A percentile compares a stretch with the other conserved stretches of the same genome.
These are phyloP conservation scores for Phytophthora parvispora DNA, from an alignment of 352 stramenopile species.

Conservation along the genomic window DNA sequence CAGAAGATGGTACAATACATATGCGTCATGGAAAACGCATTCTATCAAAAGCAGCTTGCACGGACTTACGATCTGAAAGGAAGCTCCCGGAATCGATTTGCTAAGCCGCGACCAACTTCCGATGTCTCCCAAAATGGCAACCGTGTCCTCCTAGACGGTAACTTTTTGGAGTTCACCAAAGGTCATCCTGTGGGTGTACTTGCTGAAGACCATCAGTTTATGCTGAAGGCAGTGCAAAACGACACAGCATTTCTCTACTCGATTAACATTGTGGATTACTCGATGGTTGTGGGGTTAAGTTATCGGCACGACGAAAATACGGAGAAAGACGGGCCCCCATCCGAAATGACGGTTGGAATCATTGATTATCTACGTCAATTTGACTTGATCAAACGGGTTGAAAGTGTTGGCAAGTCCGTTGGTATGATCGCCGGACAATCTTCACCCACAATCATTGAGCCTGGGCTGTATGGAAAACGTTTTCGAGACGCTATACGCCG, in stretches of 20 bases:
- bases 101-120: conserved; percentile 46
- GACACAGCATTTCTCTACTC: conserved; percentile 98
- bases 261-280: conserved; percentile 99
- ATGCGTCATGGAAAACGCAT: conserved; percentile 98
- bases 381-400: conserved; percentile 99
- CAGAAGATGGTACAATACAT: conserved; percentile 94
- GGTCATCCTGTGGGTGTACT: conserved; percentile 83
- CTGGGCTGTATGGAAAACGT: conserved; percentile 96
- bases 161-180: conserved; percentile 86
- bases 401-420: conserved; percentile 98
- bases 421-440: conserved; percentile 99
- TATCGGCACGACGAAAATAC: conserved; percentile 40
- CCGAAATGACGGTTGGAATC: conserved; percentile 97
- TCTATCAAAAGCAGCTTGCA: conserved; percentile 95
- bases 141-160: conserved; percentile 86
- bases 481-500: conserved; percentile 96
- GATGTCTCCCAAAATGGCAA: conserved; percentile 33
- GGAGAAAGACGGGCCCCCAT: conserved; percentile 38
- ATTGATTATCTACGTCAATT: conserved; percentile 99
- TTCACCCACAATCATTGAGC: conserved; percentile 99
- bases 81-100: conserved; percentile 96
- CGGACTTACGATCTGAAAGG: conserved; percentile 99
- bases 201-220: conserved; percentile 72
- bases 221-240: conserved; percentile 95
- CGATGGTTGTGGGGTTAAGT: conserved; percentile 96